Base-by-base conservation (phyloP, 2,329 filamentous ascomycete species). In the Trichophyton rubrum region DNA sequence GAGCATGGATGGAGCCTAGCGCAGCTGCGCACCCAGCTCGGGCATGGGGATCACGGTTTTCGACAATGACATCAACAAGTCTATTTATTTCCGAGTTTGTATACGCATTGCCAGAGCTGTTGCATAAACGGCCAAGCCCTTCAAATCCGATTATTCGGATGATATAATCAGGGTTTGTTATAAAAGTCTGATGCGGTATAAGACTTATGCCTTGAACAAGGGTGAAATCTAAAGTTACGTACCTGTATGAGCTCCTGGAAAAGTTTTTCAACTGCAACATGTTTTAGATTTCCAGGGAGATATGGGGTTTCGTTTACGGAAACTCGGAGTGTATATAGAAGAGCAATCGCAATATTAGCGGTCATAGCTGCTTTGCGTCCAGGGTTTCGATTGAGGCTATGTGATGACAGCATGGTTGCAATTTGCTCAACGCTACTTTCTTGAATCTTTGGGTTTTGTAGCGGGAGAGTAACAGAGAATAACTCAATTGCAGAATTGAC, bases 371-470 rank as follows among this genome's bases (percentile, higher is more conserved):
- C 88, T 71, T 89, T 95, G 58, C 92, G 83, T 4, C 91, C 91
- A 1, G 87, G 87, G 67, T 97, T 93, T 64, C 93, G 83, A 66
- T 92, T 88, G 22, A 96, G 77, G 57, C 83, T 84, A 0, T 85
- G 84, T 1, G 90, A 88, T 0, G 89, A 87, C n/a, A 93, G 79
- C 68, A 95, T 95, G 0, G 89, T 93, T 15, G 89, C 87, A 56
- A 97, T 86, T 70, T 99, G 93, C 72, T 99, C 93, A 8, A 99
- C 77, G 56, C 95, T 89, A 69, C 92, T 96, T 72, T 99, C 93
- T 69, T 99, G 93, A 2, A 99, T 89, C 69, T 92, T 96, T 3
- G 89, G 81, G 0, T 89, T 87, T 53, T 95, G 95, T 8, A 96
- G 78, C 2, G 93, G 91, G 61, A 99, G 85, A 43, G 90, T 88